Conservation (phyloP, 306 rosid genomes). For the Inga laurina region DNA sequence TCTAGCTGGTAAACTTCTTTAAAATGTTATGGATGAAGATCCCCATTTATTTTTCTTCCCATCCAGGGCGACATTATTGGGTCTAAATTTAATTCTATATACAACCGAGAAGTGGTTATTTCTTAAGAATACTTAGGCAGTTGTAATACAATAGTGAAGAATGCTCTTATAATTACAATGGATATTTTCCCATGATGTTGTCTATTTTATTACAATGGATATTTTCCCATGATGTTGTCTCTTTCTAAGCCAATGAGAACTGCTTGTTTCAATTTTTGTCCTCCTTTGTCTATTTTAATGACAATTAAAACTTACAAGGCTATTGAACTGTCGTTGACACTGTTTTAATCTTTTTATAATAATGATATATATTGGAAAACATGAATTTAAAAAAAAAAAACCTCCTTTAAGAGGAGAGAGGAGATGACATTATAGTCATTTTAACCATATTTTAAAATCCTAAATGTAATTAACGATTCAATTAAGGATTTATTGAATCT, state of each 20-base stretch:
- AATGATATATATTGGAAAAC: too few species aligned
- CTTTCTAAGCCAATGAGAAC: background rate
- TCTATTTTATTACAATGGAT: background rate
- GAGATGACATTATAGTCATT: too few species aligned
- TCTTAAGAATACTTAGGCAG: background rate
- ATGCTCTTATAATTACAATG: too few species aligned
- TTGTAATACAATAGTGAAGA: background rate
- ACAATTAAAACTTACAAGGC: background rate
- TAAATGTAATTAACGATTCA: too few species aligned
- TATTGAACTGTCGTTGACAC: too few species aligned
- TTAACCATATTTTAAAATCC: too few species aligned
- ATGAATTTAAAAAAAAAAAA: too few species aligned
- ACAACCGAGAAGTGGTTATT: background rate
- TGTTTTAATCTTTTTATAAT: too few species aligned
- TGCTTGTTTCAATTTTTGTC: background rate
- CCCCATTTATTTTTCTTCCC: background rate
- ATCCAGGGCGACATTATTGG: background rate
- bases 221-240: background rate
- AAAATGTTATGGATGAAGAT: background rate
- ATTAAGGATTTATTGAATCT: too few species aligned
- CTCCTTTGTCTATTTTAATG: background rate
- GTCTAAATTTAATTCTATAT: background rate
- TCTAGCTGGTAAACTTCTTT: background rate
- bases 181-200: background rate
- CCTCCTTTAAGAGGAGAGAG: too few species aligned